phyloP scores from a whole-genome alignment of 805 yeast genomes.

The Cyberlindnera galapagoensis region DNA sequence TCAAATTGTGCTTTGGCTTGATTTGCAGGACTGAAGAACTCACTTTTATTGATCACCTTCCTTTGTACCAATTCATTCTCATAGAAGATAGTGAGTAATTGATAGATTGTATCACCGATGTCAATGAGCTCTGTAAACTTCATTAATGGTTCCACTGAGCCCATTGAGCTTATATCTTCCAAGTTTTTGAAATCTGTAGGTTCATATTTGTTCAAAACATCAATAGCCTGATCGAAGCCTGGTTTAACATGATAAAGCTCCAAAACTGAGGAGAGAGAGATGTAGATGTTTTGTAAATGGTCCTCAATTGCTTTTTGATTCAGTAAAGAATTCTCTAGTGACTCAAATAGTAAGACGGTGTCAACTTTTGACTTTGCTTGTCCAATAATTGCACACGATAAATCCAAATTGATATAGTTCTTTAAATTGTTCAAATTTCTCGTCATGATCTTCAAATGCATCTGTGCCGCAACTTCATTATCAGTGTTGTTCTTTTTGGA shows the following conservation, averaged over 20 bases:
- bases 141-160: constrained; percentile 72
- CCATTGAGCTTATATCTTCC: constrained; percentile 24
- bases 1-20: constrained; percentile 80
- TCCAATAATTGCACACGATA: constrained; percentile 65
- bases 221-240: constrained; percentile 80
- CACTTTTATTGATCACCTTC: constrained; percentile 61
- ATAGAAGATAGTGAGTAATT: constrained; percentile 86
- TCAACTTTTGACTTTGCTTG: constrained; percentile 60
- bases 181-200: constrained; percentile 39
- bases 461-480: constrained; percentile 56
- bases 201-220: constrained; percentile 61
- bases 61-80: constrained; percentile 65
- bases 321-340: constrained; percentile 22
- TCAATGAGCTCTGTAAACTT: constrained; percentile 88
- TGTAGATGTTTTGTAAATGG: constrained; percentile 60
- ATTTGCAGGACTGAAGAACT: constrained; percentile 71
- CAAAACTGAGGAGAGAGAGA: constrained; percentile 53
- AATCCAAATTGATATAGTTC: constrained; percentile 71
- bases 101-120: constrained; percentile 86
- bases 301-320: constrained; percentile 20
- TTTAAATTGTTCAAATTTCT: constrained; percentile 72
- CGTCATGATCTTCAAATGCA: constrained; percentile 69
- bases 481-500: constrained; percentile 28
- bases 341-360: constrained; percentile 41
- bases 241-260: constrained; percentile 72